Conservation (phyloP, 2,329 filamentous ascomycete species). For the Xylaria sp. region DNA sequence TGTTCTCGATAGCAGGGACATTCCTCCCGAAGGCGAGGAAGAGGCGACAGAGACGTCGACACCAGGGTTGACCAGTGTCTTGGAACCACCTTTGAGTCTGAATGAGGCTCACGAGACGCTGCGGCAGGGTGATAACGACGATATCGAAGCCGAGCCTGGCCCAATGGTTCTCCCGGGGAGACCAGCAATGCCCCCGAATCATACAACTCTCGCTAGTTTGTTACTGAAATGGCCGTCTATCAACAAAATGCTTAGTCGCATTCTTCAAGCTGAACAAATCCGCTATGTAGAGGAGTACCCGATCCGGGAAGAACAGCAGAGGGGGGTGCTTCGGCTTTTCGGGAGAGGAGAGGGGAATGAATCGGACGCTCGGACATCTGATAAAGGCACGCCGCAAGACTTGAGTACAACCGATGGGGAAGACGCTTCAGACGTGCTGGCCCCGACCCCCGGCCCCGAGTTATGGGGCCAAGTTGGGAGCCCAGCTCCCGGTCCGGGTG, state of each 20-base stretch:
- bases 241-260: conserved; percentile 66
- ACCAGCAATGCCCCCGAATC: conserved; percentile 81
- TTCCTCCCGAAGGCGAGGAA: conserved; percentile 32
- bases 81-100: conserved; percentile 44
- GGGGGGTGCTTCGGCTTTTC: conserved; percentile 79
- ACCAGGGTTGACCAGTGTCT: conserved; percentile 45
- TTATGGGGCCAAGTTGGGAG: conserved; percentile 69
- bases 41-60: conserved; percentile 45
- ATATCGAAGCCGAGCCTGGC: conserved; percentile 63
- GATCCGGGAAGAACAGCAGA: conserved; percentile 77
- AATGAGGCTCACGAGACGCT: conserved; percentile 50
- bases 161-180: conserved; percentile 66
- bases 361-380: conserved; percentile 65
- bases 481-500: conserved; percentile 56
- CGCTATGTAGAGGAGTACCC: conserved; percentile 76
- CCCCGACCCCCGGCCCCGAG: conserved; percentile 64
- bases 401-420: conserved; percentile 52
- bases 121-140: conserved; percentile 56
- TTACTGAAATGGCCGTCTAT: conserved; percentile 80
- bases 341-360: conserved; percentile 77
- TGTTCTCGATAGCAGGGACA: conserved; percentile 34
- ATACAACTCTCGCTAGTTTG: conserved; percentile 89
- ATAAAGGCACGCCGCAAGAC: conserved; percentile 55
- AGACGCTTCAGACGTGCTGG: conserved; percentile 63
- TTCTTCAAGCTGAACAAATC: conserved; percentile 61